Evolutionary conservation across 177 flowering plant species (phyloP).

Genomic region (Tripterygium wilfordii): DNA sequence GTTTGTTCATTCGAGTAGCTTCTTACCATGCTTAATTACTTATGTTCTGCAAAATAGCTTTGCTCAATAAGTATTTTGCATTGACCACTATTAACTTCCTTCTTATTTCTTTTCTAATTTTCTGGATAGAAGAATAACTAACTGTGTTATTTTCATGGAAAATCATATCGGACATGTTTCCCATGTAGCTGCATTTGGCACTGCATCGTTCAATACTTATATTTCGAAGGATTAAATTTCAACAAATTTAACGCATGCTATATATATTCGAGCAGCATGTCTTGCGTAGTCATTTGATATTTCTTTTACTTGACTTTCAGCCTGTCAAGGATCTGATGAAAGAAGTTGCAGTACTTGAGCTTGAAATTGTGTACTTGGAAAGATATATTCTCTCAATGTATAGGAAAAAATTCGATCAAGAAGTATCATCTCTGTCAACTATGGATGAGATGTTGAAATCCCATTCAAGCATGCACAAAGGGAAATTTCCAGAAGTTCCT

Average conservation of each 20-base stretch:
- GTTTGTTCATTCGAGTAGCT: not conserved
- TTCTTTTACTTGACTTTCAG: conserved; percentile 28
- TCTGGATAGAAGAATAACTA: no score
- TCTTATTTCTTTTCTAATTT: no score
- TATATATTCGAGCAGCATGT: not conserved
- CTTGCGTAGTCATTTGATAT: not conserved
- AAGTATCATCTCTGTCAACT: conserved; percentile 8
- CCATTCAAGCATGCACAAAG: conserved; percentile 3
- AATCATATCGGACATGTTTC: no score
- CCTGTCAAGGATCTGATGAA: conserved; percentile 64
- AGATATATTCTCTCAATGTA: conserved; percentile 71
- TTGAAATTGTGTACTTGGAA: conserved; percentile 66
- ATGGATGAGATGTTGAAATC: conserved; percentile 13
- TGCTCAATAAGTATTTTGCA: no score
- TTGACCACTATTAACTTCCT: no score
- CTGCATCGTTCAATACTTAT: no score
- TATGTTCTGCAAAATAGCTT: not conserved
- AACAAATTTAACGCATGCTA: not conserved
- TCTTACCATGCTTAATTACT: not conserved
- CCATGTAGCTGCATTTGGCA: no score
- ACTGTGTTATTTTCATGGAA: no score
- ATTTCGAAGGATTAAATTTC: no score
- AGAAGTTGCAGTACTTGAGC: conserved; percentile 68
- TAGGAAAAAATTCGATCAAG: conserved; percentile 26
- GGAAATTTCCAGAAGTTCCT: conserved; percentile 1